These are phyloP conservation scores for Herpetospermum pedunculosum DNA, from an alignment of 306 rosid species.

Conservation along the genomic window DNA sequence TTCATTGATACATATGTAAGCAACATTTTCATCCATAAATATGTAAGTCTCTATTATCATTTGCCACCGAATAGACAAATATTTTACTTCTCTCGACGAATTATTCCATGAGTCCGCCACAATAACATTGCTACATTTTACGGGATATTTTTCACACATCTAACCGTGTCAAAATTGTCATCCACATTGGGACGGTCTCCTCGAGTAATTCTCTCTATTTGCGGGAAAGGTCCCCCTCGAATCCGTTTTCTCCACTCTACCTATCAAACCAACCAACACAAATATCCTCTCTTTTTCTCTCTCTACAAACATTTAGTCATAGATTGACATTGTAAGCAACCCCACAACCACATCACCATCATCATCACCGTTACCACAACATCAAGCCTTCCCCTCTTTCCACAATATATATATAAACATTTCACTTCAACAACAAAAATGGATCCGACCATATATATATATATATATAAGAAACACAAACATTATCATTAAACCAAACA, in stretches of 20 bases:
- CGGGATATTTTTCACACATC: too few relatives aligned
- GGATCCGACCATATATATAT: too few relatives aligned
- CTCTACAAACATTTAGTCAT: constrained; percentile 4
- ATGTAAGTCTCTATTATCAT: too few relatives aligned
- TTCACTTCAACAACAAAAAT: not conserved
- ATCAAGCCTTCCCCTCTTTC: constrained; percentile 45
- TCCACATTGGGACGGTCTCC: too few relatives aligned
- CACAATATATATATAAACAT: constrained; percentile 11
- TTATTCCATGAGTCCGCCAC: too few relatives aligned
- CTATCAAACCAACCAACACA: constrained; percentile 71
- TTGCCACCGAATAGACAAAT: too few relatives aligned
- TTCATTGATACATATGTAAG: too few relatives aligned
- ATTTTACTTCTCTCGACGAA: too few relatives aligned
- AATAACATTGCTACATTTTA: too few relatives aligned
- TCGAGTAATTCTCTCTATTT: too few relatives aligned
- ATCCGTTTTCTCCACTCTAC: constrained; percentile 95
- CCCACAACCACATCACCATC: constrained; percentile 38
- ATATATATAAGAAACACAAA: not conserved
- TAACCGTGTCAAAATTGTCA: too few relatives aligned
- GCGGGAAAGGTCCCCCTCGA: constrained; percentile 99
- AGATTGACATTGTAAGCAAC: constrained; percentile 69
- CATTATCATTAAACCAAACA: not conserved
- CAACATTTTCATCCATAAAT: too few relatives aligned
- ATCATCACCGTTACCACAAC: constrained; percentile 60
- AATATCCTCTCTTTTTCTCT: constrained; percentile 14